Base-by-base conservation (phyloP, 176 grass and related monocot genomes). In the Bromus sterilis region DNA sequence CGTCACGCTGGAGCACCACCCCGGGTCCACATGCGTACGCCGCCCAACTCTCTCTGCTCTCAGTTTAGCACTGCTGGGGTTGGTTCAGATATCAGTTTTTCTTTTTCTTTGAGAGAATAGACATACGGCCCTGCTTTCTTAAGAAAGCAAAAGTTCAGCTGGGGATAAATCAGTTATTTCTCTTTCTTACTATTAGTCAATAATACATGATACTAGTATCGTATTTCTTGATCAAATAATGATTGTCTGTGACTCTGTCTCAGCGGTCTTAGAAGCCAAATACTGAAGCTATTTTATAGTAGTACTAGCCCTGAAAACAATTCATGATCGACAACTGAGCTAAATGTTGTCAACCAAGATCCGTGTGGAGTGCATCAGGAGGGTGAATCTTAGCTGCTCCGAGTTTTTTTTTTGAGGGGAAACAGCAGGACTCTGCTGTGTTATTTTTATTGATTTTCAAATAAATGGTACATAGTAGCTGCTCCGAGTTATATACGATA, bases 1-100 rank as follows among this genome's bases (percentile, higher is more conserved):
- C 28, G 96, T 93, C 84, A 98, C 93, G 66, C 82, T 98, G 20
- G 87, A 95, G 33, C 74, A 90, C 56, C 79, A 57, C 9, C 90
- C 82, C 0, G 91, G 86, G 4, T 83, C 86, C 59, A 78, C 88
- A 25, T 99, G 96, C 82, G 96, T 95, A 95, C 56, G 77, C 71
- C 66, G 14, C 26, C 73, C 26, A 16, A 5, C 24, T 75, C 42
- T 82, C 31, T 12, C 32, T 23, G 10, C 42, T 78, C 15, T 44
- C 1, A 4, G 14, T 7, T 44, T 58, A 28, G 48, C 12, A 77
- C 68, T 34, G 20, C 14, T 36, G 25, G 63, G 63, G 75, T 66
- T 14, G 12, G 15, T 20, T 30, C 1, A 84, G 11, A 49, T 36
- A 40, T 9, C 4, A 11, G 3, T 11, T 8, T 20, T 18, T 44